Evolutionary conservation across 1,284 basidiomycete genomes (phyloP).

Genomic region (Moesziomyces sp.): DNA sequence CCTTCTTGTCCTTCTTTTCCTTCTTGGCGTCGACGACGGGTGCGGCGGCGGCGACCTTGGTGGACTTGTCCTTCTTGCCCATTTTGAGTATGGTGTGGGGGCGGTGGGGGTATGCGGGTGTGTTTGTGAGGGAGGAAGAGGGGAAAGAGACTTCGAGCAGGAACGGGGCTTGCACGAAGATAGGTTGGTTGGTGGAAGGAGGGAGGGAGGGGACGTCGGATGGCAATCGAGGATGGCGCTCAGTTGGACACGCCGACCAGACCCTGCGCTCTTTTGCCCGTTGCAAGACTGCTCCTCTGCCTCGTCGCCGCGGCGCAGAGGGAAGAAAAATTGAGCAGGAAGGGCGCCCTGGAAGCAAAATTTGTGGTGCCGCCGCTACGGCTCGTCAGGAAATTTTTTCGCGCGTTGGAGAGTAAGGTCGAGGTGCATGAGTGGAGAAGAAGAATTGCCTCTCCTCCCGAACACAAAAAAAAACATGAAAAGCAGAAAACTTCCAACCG

Average conservation of each 20-base stretch:
- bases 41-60: slow-evolving; percentile 36
- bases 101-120: slow-evolving; percentile 6
- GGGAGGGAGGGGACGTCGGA: background rate
- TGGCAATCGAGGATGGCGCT: background rate
- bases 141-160: slow-evolving; percentile 15
- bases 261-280: background rate
- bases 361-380: background rate
- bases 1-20: slow-evolving; percentile 44
- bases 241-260: background rate
- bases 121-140: slow-evolving; percentile 2
- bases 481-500: background rate
- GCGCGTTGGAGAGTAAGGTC: slow-evolving; percentile 9
- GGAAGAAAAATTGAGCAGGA: slow-evolving; percentile 13
- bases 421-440: slow-evolving; percentile 32
- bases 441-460: background rate
- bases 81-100: slow-evolving; percentile 15
- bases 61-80: slow-evolving; percentile 39
- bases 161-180: slow-evolving; percentile 12
- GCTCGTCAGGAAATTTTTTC: slow-evolving; percentile 2
- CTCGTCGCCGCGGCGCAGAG: background rate
- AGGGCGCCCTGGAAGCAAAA: slow-evolving; percentile 2
- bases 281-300: too few species aligned
- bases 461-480: background rate
- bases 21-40: slow-evolving; percentile 42
- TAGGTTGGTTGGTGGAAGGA: slow-evolving; percentile 10